Conservation (phyloP, 305 asterid species). For the Solanum hybrid region DNA sequence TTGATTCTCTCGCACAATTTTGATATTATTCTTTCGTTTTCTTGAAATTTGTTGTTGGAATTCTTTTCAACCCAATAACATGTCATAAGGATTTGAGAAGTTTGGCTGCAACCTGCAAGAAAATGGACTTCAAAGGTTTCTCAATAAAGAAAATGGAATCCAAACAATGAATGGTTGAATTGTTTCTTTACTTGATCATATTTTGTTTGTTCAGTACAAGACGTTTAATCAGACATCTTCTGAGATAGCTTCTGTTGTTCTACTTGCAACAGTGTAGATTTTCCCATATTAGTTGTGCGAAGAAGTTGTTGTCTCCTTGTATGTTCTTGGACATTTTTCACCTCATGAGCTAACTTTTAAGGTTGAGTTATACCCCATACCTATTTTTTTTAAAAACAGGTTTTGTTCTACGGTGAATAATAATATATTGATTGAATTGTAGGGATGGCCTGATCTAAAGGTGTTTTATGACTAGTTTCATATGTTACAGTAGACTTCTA, state of each 20-base stretch:
- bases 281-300: background rate
- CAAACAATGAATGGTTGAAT: background rate
- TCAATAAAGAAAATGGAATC: background rate
- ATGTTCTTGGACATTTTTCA: background rate
- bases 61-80: background rate
- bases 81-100: background rate
- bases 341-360: background rate
- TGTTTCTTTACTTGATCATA: background rate
- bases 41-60: background rate
- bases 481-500: background rate
- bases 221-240: background rate
- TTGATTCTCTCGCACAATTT: background rate
- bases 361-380: background rate
- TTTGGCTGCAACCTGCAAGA: background rate
- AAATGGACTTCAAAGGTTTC: background rate
- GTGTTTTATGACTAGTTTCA: background rate
- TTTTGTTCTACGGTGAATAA: background rate
- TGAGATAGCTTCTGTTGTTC: background rate
- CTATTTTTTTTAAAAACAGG: background rate
- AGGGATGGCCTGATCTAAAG: background rate
- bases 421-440: background rate
- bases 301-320: background rate
- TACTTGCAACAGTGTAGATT: background rate
- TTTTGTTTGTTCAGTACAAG: background rate
- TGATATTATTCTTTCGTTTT: background rate